Percentiles rank a stretch among this genome's conserved stretches.
Evolutionary conservation across 176 grass and related monocot genomes (phyloP).

Genomic region (Carex pumila): DNA sequence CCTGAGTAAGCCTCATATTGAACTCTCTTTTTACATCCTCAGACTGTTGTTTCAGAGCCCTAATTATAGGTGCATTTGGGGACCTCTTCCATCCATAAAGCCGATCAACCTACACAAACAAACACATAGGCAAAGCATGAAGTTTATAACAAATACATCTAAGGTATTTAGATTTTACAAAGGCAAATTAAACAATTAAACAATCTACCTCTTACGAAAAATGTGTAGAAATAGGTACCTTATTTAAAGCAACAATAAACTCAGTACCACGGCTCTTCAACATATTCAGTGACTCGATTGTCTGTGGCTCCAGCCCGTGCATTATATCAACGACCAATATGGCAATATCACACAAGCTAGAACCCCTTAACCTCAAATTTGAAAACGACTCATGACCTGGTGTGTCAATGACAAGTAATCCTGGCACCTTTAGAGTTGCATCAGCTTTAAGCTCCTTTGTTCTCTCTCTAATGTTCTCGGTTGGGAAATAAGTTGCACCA

Average conservation of each 20-base stretch:
- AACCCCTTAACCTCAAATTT: constrained; percentile 96
- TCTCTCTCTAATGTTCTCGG: constrained; percentile 98
- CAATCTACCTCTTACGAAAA: not conserved
- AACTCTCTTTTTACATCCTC: constrained; percentile 95
- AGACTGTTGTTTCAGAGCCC: constrained; percentile 68
- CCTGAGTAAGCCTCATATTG: constrained; percentile 83
- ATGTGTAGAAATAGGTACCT: constrained; percentile 39
- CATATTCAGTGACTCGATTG: constrained; percentile 87
- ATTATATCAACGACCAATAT: constrained; percentile 98
- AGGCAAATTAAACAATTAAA: not conserved
- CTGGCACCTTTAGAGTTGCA: constrained; percentile 89
- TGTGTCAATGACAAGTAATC: constrained; percentile 95
- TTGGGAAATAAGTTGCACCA: constrained; percentile 88
- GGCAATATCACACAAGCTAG: constrained; percentile 93
- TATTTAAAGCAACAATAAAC: constrained; percentile 97
- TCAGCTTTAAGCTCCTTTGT: constrained; percentile 86
- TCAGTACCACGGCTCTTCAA: constrained; percentile 67
- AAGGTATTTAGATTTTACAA: not conserved
- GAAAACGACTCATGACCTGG: constrained; percentile 87
- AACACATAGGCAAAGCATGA: not conserved
- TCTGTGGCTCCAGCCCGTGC: constrained; percentile 92
- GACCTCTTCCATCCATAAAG: constrained; percentile 86
- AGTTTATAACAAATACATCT: not conserved
- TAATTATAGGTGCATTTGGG: constrained; percentile 68
- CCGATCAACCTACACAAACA: constrained; percentile 69